A percentile compares a stretch with the other conserved stretches of the same genome.
These are phyloP conservation scores for Penicillium cosmopolitanum DNA, from an alignment of 495 filamentous ascomycete genomes.

Conservation along the genomic window DNA sequence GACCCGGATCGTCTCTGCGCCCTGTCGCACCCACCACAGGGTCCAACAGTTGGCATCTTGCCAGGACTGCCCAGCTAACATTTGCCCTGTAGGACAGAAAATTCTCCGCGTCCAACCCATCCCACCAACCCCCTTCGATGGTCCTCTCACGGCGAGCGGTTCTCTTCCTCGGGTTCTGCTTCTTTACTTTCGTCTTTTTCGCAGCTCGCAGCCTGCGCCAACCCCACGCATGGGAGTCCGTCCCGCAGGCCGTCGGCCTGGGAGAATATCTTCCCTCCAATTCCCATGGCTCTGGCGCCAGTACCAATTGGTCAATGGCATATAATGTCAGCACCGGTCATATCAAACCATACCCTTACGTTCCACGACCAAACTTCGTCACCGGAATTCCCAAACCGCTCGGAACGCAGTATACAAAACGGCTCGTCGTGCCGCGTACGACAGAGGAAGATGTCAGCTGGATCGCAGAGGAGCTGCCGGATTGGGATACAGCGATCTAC, in stretches of 20 bases:
- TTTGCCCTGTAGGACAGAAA: constrained; percentile 22
- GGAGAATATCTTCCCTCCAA: constrained; percentile 32
- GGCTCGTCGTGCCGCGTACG: constrained; percentile 61
- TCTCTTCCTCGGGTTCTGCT: constrained; percentile 42
- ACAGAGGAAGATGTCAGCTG: constrained; percentile 61
- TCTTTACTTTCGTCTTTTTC: constrained; percentile 37
- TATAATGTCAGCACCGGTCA: constrained; percentile 32
- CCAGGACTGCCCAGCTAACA: constrained; percentile 14
- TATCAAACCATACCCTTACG: constrained; percentile 29
- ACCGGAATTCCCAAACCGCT: constrained; percentile 47
- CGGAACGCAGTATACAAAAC: constrained; percentile 50
- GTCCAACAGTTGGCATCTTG: neutral
- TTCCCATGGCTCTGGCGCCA: constrained; percentile 8
- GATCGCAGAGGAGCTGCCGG: constrained; percentile 59
- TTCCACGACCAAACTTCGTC: constrained; percentile 39
- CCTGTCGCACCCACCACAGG: neutral
- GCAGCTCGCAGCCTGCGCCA: constrained; percentile 36
- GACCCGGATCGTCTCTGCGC: neutral
- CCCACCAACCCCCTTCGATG: constrained; percentile 30
- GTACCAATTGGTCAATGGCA: constrained; percentile 12
- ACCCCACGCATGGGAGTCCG: constrained; percentile 35
- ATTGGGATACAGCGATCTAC: constrained; percentile 65
- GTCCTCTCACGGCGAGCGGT: constrained; percentile 42
- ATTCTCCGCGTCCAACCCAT: constrained; percentile 20
- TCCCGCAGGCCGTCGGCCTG: constrained; percentile 44